phyloP scores from a whole-genome alignment of 305 asterid species.

The Fraxinus sp. region DNA sequence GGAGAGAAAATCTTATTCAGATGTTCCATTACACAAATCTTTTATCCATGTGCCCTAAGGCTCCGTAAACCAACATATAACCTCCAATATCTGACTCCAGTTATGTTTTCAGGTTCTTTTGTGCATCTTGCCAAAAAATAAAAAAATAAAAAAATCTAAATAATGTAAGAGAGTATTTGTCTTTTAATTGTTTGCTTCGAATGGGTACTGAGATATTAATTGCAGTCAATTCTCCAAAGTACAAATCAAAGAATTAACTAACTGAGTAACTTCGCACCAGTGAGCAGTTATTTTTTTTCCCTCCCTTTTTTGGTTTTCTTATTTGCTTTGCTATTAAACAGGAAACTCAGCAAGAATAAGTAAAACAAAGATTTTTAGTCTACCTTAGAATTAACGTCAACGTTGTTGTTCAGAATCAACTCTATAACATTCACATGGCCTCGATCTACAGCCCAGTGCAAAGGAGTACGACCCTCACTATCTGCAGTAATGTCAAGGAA shows the following conservation, averaged over 20 bases:
- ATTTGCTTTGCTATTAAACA: neutral
- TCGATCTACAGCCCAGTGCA: slow-evolving; percentile 99
- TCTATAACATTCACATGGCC: slow-evolving; percentile 65
- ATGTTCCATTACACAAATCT: neutral
- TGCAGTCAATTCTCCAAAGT: neutral
- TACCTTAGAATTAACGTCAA: slow-evolving; percentile 87
- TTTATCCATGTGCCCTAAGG: neutral
- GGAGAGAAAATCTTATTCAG: neutral
- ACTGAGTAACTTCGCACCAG: neutral
- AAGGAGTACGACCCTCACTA: slow-evolving; percentile 92
- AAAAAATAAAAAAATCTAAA: too few relatives aligned
- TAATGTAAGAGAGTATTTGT: too few relatives aligned
- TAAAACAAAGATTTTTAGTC: slow-evolving; percentile 8
- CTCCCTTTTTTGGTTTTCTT: neutral
- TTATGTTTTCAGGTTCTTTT: neutral
- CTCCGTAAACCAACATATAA: neutral
- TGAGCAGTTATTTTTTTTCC: neutral
- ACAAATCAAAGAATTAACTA: neutral
- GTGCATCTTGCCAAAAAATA: too few relatives aligned
- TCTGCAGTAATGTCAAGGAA: slow-evolving; percentile 51
- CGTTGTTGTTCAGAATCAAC: slow-evolving; percentile 68
- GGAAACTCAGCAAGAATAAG: neutral
- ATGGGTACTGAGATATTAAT: neutral
- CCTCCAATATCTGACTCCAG: neutral
- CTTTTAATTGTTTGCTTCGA: too few relatives aligned